Evolutionary conservation across 2,329 filamentous ascomycete genomes (phyloP).

Genomic region (Chrysoporthe austroafricana): DNA sequence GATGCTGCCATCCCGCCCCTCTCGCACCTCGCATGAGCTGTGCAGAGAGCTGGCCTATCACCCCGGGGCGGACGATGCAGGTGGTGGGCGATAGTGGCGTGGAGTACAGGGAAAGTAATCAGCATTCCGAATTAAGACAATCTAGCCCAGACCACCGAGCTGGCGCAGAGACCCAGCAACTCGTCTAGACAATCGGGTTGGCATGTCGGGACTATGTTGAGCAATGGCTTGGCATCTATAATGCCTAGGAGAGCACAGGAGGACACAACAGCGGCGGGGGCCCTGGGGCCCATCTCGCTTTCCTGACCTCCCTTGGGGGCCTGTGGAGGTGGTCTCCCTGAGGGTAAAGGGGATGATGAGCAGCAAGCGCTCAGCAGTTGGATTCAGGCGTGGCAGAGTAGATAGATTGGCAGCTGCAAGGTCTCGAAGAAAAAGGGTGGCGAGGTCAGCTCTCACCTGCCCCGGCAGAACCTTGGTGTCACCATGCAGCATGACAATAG

Average conservation of each 20-base stretch:
- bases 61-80: not conserved
- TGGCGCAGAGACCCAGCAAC: not conserved
- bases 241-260: not conserved
- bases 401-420: not conserved
- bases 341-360: too few relatives aligned
- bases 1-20: not conserved
- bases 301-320: too few relatives aligned
- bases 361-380: too few relatives aligned
- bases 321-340: too few relatives aligned
- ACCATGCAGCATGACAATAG: constrained; percentile 10
- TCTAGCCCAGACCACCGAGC: not conserved
- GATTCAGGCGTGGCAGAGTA: not conserved
- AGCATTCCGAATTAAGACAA: not conserved
- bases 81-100: not conserved
- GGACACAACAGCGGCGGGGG: not conserved
- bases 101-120: too few relatives aligned
- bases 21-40: constrained; percentile 2
- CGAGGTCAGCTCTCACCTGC: not conserved
- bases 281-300: too few relatives aligned
- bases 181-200: not conserved
- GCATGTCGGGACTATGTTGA: not conserved
- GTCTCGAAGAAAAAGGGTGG: not conserved
- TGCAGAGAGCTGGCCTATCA: constrained; percentile 3
- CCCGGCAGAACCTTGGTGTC: not conserved
- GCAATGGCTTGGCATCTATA: not conserved